phyloP scores from a whole-genome alignment of 106 monocot genomes.

The Dendrobium catenatum region DNA sequence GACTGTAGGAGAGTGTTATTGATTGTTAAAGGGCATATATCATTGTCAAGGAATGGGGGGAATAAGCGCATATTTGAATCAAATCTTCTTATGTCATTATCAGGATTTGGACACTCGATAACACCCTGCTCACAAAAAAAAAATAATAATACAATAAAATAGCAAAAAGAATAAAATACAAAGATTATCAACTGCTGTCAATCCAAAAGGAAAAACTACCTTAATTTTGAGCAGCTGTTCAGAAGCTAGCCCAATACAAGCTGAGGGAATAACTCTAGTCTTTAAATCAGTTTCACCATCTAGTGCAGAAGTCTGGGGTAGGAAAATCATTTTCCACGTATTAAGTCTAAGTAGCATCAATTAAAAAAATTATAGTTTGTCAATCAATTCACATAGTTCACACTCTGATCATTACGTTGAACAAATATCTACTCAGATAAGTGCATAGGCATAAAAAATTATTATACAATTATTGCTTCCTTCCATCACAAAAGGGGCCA shows the following conservation, averaged over 20 bases:
- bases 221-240: slow-evolving; percentile 74
- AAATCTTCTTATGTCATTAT: slow-evolving; percentile 94
- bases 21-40: slow-evolving; percentile 79
- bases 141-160: background rate
- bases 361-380: background rate
- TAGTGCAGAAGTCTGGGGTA: slow-evolving; percentile 82
- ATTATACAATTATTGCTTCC: too few species aligned
- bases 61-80: slow-evolving; percentile 88
- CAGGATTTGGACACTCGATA: slow-evolving; percentile 84
- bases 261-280: slow-evolving; percentile 59
- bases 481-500: background rate
- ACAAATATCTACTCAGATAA: background rate
- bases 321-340: background rate
- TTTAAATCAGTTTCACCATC: slow-evolving; percentile 99
- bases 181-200: slow-evolving; percentile 5
- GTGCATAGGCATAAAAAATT: background rate
- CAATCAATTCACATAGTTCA: background rate
- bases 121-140: slow-evolving; percentile 51
- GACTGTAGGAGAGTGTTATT: slow-evolving; percentile 92
- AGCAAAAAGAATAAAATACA: slow-evolving; percentile 9
- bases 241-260: slow-evolving; percentile 52
- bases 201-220: slow-evolving; percentile 22
- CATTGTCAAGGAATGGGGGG: slow-evolving; percentile 91
- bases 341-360: background rate
- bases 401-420: background rate